Evolutionary conservation across 805 yeast genomes (phyloP).

Genomic region (Candida nonsorbophila): DNA sequence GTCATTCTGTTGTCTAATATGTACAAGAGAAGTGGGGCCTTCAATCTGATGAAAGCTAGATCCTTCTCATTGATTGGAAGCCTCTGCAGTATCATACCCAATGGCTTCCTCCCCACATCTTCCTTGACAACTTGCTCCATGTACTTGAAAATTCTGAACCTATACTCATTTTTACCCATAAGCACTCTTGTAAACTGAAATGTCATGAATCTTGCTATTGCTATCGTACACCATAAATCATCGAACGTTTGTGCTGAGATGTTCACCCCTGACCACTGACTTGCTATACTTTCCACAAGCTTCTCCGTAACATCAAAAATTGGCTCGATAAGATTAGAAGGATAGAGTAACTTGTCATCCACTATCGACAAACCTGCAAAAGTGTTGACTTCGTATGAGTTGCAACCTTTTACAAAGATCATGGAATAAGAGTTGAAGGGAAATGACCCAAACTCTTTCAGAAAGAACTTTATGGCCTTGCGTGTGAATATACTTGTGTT

Average conservation of each 20-base stretch:
- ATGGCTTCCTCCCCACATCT: conserved; percentile 76
- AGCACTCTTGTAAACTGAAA: conserved; percentile 60
- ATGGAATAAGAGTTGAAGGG: conserved; percentile 83
- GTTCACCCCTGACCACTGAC: conserved; percentile 92
- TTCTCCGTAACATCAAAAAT: conserved; percentile 63
- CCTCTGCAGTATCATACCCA: conserved; percentile 64
- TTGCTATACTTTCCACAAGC: conserved; percentile 65
- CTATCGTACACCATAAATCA: conserved; percentile 87
- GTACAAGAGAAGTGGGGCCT: conserved; percentile 80
- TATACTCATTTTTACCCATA: conserved; percentile 81
- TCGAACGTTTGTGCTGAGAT: conserved; percentile 74
- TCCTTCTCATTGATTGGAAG: conserved; percentile 63
- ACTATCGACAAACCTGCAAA: conserved; percentile 72
- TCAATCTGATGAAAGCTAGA: conserved; percentile 63
- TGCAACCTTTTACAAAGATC: conserved; percentile 61
- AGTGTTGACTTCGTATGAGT: conserved; percentile 39
- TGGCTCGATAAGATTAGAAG: conserved; percentile 74
- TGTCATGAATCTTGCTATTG: conserved; percentile 81
- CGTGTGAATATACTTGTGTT: conserved; percentile 75
- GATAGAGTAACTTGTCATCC: conserved; percentile 60
- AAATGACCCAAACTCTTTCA: conserved; percentile 86
- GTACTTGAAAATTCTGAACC: conserved; percentile 59
- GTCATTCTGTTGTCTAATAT: conserved; percentile 91
- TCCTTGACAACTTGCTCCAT: conserved; percentile 64
- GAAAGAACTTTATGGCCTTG: conserved; percentile 75